Base-by-base conservation (phyloP, 805 yeast species). In the Metschnikowia proteae region DNA sequence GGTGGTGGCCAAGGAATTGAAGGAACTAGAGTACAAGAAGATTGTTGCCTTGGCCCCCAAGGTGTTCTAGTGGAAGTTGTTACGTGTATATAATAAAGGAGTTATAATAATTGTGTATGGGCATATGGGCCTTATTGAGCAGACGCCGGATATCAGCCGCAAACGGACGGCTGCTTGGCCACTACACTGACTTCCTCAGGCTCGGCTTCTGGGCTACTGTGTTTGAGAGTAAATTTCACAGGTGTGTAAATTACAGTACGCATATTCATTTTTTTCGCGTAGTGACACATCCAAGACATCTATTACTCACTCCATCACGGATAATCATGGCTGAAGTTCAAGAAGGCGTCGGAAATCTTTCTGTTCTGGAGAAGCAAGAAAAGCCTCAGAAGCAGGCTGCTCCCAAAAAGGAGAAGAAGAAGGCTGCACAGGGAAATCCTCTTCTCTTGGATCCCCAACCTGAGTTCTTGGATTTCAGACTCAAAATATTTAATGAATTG, bases 1-100 rank as follows among this genome's bases (percentile, higher is more conserved):
- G 36, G 94, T 87, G 42, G 97, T 92, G 25, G 96, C 97, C 25
- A 86, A 87, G 66, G 97, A 92, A 67, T 76, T 94, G 51, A 84
- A 83, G 71, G 88, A 86, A 53, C 83, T 81, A 71, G 86, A 89
- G 51, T 89, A 79, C 68, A 84, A 82, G 71, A 92, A 92, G 74
- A 82, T 94, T 46, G 88, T 88, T 35, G 77, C 97, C 9, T 78
- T 92, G 67, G 98, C 98, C 17, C 96, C 97, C 60, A 86, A 88
- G 47, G 51, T 55, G 25, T 53, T 56, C 31, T 58, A 58, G 48
- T 43, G 38, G 38, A 17, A 27, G 7, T 11, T 30, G 25, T 13
- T 27, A 34, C 39, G 29, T 38, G 22, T 43, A 43, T 29, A 36
- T 43, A 43, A 29, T 26, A 34, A 42, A 40, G 29, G n/a, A 26